A percentile compares a stretch with the other conserved stretches of the same genome.
Evolutionary conservation across 345 rosid species (phyloP).

Genomic region (Lepidium sativum): DNA sequence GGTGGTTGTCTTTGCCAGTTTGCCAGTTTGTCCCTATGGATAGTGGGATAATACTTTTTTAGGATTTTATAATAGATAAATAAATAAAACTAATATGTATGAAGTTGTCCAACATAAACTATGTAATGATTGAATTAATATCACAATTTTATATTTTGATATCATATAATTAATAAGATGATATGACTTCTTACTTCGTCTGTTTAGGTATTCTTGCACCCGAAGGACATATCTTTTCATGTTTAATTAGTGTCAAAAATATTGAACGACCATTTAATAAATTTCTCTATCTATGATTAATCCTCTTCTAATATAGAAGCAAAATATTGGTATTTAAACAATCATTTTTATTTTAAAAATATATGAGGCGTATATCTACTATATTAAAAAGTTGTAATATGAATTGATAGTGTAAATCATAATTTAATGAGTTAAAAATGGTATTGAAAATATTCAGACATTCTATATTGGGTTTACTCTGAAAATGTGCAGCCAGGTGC

Average conservation of each 20-base stretch:
- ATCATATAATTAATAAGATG: conserved; percentile 14
- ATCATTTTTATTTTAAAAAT: too few species aligned
- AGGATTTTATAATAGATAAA: not conserved
- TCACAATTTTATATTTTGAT: not conserved
- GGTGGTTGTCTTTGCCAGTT: conserved; percentile 22
- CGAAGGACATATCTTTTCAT: conserved; percentile 28
- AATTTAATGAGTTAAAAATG: too few species aligned
- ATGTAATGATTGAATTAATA: conserved; percentile 4
- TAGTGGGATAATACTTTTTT: conserved; percentile 26
- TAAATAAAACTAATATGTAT: not conserved
- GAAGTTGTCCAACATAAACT: conserved; percentile 11
- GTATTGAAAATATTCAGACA: not conserved
- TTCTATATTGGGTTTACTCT: not conserved
- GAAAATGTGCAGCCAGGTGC: conserved; percentile 5
- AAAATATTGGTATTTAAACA: too few species aligned
- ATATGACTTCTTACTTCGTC: conserved; percentile 13
- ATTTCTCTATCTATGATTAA: not conserved
- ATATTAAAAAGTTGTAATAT: too few species aligned
- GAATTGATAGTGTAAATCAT: too few species aligned
- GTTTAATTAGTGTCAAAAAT: conserved; percentile 20
- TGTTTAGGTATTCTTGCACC: conserved; percentile 23
- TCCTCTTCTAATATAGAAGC: not conserved
- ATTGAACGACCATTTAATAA: not conserved
- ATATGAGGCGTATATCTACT: too few species aligned
- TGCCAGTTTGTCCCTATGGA: not conserved